Conservation (phyloP, 371 early-diverging fungal species). For the Rhizopus microsporus region DNA sequence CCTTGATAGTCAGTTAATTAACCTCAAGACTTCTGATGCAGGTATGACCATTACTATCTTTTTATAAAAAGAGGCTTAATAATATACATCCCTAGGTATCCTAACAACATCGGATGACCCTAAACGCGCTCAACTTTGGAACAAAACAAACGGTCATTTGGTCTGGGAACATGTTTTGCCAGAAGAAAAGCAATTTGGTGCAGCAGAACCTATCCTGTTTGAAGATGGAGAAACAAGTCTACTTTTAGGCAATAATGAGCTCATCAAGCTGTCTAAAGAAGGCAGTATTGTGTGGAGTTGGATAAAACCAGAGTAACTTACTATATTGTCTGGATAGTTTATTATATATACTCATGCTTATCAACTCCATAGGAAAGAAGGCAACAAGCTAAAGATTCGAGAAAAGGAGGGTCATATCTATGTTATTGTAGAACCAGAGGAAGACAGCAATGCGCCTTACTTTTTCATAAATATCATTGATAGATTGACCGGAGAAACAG, state of each 20-base stretch:
- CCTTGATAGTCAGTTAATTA: constrained; percentile 31
- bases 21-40: constrained; percentile 18
- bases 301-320: constrained; percentile 17
- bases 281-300: constrained; percentile 29
- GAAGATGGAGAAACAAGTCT: constrained; percentile 21
- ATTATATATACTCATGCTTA: background rate
- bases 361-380: background rate
- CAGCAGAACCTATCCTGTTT: constrained; percentile 14
- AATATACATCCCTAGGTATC: constrained; percentile 29
- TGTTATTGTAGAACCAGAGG: constrained; percentile 18
- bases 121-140: constrained; percentile 53
- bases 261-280: constrained; percentile 19
- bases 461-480: constrained; percentile 21
- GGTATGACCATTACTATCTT: constrained; percentile 16
- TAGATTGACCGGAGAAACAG: constrained; percentile 17
- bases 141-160: constrained; percentile 31
- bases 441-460: constrained; percentile 7
- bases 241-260: constrained; percentile 8
- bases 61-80: background rate
- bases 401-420: constrained; percentile 20
- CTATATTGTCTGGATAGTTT: background rate
- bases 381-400: background rate
- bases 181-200: constrained; percentile 8
- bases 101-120: constrained; percentile 43
- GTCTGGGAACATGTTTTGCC: constrained; percentile 23